phyloP scores from a whole-genome alignment of 108 stramenopile species.

The Cyclotella choctawhatcheeana region DNA sequence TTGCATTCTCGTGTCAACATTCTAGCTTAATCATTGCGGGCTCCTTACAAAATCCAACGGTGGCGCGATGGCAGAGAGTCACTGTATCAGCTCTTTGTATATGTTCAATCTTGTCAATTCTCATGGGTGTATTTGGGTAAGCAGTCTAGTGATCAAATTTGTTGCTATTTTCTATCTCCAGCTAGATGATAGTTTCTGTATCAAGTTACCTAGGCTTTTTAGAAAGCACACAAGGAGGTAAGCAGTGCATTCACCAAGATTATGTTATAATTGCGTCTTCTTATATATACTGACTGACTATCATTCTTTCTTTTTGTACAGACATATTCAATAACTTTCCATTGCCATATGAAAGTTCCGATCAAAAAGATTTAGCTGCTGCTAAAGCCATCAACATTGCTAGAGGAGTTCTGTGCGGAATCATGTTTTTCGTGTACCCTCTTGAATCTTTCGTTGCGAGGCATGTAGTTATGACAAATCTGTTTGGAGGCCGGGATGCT shows the following conservation, averaged over 20 bases:
- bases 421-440: conserved; percentile 65
- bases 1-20: conserved; percentile 59
- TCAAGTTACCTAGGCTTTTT: conserved; percentile 52
- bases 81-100: conserved; percentile 41
- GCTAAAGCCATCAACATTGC: conserved; percentile 60
- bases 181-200: no score
- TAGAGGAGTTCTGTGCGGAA: conserved; percentile 44
- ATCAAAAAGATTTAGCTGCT: no score
- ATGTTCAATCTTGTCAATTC: conserved; percentile 41
- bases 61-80: conserved; percentile 41
- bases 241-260: no score
- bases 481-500: no score
- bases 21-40: conserved; percentile 51
- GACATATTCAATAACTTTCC: conserved; percentile 87
- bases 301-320: no score
- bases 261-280: no score
- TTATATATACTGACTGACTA: no score
- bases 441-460: conserved; percentile 56
- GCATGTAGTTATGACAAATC: conserved; percentile 51
- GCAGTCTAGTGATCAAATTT: no score
- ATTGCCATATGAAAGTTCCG: no score
- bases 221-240: conserved; percentile 44
- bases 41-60: conserved; percentile 47
- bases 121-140: conserved; percentile 43
- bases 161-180: no score